Evolutionary conservation across 2,329 filamentous ascomycete species (phyloP).

Genomic region (Neoarthrinium moseri): DNA sequence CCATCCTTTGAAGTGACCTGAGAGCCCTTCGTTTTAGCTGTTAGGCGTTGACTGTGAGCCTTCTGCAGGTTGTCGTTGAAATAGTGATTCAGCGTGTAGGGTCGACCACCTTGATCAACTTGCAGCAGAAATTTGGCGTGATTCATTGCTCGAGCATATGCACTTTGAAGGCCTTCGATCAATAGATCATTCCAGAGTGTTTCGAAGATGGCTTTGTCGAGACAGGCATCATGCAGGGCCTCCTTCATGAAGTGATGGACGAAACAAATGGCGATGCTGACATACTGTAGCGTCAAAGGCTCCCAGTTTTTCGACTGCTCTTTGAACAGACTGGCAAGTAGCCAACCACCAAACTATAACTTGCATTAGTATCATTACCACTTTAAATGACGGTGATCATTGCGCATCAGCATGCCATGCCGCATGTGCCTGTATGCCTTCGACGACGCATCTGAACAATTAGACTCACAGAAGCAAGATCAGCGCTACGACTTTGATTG

Average conservation of each 20-base stretch:
- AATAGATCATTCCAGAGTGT: slow-evolving; percentile 37
- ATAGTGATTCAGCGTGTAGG: slow-evolving; percentile 48
- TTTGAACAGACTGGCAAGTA: slow-evolving; percentile 41
- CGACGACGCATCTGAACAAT: too few relatives aligned
- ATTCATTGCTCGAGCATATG: slow-evolving; percentile 42
- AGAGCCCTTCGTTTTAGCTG: too few relatives aligned
- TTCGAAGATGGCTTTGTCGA: slow-evolving; percentile 36
- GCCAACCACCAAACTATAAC: slow-evolving; percentile 19
- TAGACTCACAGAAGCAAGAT: slow-evolving; percentile 37
- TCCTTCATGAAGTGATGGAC: slow-evolving; percentile 44
- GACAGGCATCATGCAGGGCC: slow-evolving; percentile 37
- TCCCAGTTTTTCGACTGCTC: slow-evolving; percentile 50
- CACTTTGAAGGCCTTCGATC: slow-evolving; percentile 37
- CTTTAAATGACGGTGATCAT: too few relatives aligned
- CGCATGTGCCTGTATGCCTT: too few relatives aligned
- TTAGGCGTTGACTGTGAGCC: slow-evolving; percentile 20
- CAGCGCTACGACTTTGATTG: slow-evolving; percentile 35
- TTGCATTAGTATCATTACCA: too few relatives aligned
- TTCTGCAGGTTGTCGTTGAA: slow-evolving; percentile 38
- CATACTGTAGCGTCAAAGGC: slow-evolving; percentile 39
- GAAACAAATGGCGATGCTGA: slow-evolving; percentile 39
- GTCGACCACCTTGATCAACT: slow-evolving; percentile 44
- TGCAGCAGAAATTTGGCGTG: slow-evolving; percentile 44
- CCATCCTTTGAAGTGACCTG: too few relatives aligned
- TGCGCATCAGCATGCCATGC: too few relatives aligned